Evolutionary conservation across 179 eudicot genomes (phyloP).

Genomic region (Drosera spatulata): DNA sequence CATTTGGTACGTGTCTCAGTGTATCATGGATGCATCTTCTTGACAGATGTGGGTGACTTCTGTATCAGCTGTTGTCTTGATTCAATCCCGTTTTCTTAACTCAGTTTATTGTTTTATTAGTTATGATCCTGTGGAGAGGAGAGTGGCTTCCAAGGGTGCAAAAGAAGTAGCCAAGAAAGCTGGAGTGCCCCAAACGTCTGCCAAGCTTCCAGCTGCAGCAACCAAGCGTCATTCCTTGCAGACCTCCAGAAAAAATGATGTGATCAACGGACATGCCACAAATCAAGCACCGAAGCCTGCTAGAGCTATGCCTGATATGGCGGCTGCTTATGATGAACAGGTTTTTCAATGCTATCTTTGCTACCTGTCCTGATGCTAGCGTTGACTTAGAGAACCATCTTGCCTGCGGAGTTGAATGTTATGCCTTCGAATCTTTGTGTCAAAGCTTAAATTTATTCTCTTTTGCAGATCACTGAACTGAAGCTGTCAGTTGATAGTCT

Average conservation of each 20-base stretch:
- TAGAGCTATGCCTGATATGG: conserved; percentile 17
- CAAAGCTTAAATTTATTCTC: background rate
- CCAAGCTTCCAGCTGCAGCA: conserved; percentile 24
- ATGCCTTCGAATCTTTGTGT: too few species aligned
- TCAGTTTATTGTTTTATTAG: conserved; percentile 9
- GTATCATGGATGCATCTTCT: too few species aligned
- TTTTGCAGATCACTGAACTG: conserved; percentile 63
- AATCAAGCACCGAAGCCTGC: conserved; percentile 33
- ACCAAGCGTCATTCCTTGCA: conserved; percentile 39
- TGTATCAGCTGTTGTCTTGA: too few species aligned
- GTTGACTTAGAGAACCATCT: background rate
- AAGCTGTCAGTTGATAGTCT: conserved; percentile 75
- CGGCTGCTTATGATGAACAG: conserved; percentile 47
- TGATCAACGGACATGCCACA: conserved; percentile 7
- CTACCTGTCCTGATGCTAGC: background rate
- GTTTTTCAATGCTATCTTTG: conserved; percentile 10
- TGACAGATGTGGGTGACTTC: too few species aligned
- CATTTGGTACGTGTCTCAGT: too few species aligned
- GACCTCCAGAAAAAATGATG: conserved; percentile 35
- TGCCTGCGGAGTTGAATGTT: background rate
- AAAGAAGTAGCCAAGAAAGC: conserved; percentile 54
- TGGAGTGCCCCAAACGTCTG: conserved; percentile 22
- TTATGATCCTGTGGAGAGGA: conserved; percentile 65
- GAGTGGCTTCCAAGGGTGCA: conserved; percentile 60
- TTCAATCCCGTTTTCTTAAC: too few species aligned